Conservation (phyloP, 345 rosid species). For the Boechera divaricarpa region DNA sequence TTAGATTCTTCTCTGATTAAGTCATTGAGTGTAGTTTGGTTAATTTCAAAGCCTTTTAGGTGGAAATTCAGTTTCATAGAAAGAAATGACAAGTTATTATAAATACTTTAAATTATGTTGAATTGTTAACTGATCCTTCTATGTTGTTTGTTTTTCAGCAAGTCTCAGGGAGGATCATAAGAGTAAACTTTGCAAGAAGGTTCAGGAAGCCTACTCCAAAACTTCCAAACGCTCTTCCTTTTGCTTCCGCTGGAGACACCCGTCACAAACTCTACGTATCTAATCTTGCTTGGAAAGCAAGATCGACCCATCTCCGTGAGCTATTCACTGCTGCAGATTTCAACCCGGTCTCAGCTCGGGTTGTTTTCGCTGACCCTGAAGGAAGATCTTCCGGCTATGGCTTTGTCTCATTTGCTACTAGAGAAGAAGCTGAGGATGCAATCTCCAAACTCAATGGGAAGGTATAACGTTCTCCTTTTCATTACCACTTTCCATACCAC, state of each 20-base stretch:
- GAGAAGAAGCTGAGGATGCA: constrained; percentile 86
- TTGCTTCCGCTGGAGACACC: constrained; percentile 52
- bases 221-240: constrained; percentile 46
- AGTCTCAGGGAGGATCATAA: constrained; percentile 71
- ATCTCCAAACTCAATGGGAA: constrained; percentile 71
- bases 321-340: constrained; percentile 63
- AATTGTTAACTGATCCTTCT: not conserved
- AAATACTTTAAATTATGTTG: not conserved
- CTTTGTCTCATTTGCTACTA: constrained; percentile 84
- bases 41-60: not conserved
- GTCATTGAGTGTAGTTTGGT: not conserved
- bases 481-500: not conserved
- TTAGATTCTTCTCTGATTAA: not conserved
- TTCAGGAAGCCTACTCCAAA: constrained; percentile 62
- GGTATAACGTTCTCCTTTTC: constrained; percentile 52
- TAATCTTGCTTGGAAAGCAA: constrained; percentile 93
- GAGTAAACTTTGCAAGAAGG: constrained; percentile 73
- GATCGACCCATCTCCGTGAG: constrained; percentile 76
- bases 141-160: constrained; percentile 55
- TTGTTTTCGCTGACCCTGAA: constrained; percentile 64
- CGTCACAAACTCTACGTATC: constrained; percentile 74
- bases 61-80: not conserved
- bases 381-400: constrained; percentile 88
- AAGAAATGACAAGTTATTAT: too few relatives aligned
- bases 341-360: constrained; percentile 66